These are phyloP conservation scores for Deuterostichococcus epilithicus DNA, from an alignment of 139 green algal species.

Conservation along the genomic window DNA sequence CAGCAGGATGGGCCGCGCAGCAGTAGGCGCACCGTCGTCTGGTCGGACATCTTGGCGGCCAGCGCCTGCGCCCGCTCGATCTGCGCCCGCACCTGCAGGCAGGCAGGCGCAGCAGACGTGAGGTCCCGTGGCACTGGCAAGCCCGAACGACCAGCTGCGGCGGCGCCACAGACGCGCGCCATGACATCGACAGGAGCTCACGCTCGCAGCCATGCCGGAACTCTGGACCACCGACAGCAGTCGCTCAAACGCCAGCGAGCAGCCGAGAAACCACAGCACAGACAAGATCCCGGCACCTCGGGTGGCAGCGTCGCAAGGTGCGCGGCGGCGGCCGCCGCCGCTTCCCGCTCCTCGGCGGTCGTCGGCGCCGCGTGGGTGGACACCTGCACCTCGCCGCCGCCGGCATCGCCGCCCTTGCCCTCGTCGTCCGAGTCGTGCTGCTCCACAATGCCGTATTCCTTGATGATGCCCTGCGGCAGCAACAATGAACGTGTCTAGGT, in stretches of 20 bases:
- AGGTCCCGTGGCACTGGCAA: no score
- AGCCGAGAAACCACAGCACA: no score
- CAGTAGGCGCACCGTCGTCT: background rate
- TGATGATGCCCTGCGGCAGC: constrained; percentile 11
- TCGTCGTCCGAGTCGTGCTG: constrained; percentile 20
- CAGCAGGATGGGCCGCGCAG: background rate
- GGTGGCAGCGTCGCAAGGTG: background rate
- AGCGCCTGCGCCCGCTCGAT: constrained; percentile 44
- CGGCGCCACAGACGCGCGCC: no score
- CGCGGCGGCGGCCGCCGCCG: background rate
- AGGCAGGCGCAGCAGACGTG: background rate
- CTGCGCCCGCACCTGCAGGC: constrained; percentile 24
- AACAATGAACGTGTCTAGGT: background rate
- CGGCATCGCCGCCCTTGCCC: constrained; percentile 7
- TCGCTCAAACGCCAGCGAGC: no score
- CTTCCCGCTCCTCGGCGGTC: background rate
- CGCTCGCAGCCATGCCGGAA: no score
- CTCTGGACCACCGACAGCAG: no score
- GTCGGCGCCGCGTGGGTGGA: background rate
- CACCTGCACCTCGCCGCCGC: no score
- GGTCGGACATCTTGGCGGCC: constrained; percentile 30
- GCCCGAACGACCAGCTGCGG: no score
- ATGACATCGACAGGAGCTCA: no score
- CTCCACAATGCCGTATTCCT: constrained; percentile 34
- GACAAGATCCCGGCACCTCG: no score